Conservation (phyloP, 2,329 filamentous ascomycete genomes). For the Fusarium subtropicale region DNA sequence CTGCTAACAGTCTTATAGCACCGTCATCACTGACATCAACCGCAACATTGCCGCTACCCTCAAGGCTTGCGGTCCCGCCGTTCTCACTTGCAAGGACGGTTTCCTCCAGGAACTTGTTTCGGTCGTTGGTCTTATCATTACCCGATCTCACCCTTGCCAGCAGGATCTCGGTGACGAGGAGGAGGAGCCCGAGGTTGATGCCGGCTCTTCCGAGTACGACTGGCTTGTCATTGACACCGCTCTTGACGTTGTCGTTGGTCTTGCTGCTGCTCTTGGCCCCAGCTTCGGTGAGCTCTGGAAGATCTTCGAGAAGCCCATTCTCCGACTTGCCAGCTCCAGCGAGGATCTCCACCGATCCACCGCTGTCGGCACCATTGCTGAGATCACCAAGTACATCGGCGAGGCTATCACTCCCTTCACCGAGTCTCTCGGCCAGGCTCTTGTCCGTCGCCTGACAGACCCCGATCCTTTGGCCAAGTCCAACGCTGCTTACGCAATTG, state of each 20-base stretch:
- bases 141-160: slow-evolving; percentile 92
- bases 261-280: slow-evolving; percentile 82
- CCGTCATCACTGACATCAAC: slow-evolving; percentile 94
- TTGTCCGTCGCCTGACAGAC: slow-evolving; percentile 88
- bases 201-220: slow-evolving; percentile 92
- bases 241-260: slow-evolving; percentile 87
- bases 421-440: slow-evolving; percentile 77
- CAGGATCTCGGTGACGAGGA: slow-evolving; percentile 86
- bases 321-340: slow-evolving; percentile 87
- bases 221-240: slow-evolving; percentile 97
- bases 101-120: slow-evolving; percentile 82
- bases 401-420: slow-evolving; percentile 86
- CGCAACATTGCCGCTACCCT: slow-evolving; percentile 90
- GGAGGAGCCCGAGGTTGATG: slow-evolving; percentile 77
- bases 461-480: slow-evolving; percentile 93
- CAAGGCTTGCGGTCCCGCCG: slow-evolving; percentile 88
- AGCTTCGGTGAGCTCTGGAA: slow-evolving; percentile 93
- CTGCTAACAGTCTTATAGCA: slow-evolving; percentile 68
- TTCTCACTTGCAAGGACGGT: slow-evolving; percentile 75
- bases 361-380: slow-evolving; percentile 90
- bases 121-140: slow-evolving; percentile 82
- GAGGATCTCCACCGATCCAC: slow-evolving; percentile 90
- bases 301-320: slow-evolving; percentile 90
- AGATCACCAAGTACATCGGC: slow-evolving; percentile 88
- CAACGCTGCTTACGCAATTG: slow-evolving; percentile 92